Base-by-base conservation (phyloP, 2,329 filamentous ascomycete species). In the Trichoderma sp. region DNA sequence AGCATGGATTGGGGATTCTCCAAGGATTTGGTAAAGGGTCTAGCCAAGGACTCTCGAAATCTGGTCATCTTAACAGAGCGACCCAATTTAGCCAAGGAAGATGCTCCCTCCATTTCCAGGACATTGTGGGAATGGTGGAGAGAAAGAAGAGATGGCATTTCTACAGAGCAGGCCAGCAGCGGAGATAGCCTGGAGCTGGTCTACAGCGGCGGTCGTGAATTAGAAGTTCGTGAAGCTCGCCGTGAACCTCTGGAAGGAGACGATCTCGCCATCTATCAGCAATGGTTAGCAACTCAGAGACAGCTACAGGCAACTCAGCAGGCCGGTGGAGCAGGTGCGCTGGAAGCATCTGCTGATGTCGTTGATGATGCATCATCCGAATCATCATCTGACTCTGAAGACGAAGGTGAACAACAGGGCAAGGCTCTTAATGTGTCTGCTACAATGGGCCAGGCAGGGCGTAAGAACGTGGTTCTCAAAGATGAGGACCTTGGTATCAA, bases 1-100 rank as follows among this genome's bases (percentile, higher is more conserved):
- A 97, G 93, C 34, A 83, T 98, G 23, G 94, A 97, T 76, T 99
- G 96, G 96, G 96, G 96, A 0, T 97, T 97, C 78, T 97, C 96
- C 0, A 93, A 92, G 77, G 91, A 95, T 68, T 86, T 95, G 0
- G 83, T 99, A 63, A 90, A 88, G 74, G 86, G 87, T 11, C 86
- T 99, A 70, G 94, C 94, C 0, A 86, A 88, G 72, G 92, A 97
- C 74, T 84, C 91, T 1, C 90, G 90, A 55, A 99, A 98, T 79
- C 84, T 98, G 59, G 88, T 99, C 43, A 90, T 99, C 68, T 82
- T 99, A 57, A 98, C 95, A 0, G 95, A 98, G 76, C 89, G 90
- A 74, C 86, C 89, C 1, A 80, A 82, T n/a, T 78, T 81, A 15
- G 79, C 81, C 20, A 77, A 75, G 23, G 73, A 76, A 1, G 81